These are phyloP conservation scores for Trametes meyenii DNA, from an alignment of 768 basidiomycete species.

Conservation along the genomic window DNA sequence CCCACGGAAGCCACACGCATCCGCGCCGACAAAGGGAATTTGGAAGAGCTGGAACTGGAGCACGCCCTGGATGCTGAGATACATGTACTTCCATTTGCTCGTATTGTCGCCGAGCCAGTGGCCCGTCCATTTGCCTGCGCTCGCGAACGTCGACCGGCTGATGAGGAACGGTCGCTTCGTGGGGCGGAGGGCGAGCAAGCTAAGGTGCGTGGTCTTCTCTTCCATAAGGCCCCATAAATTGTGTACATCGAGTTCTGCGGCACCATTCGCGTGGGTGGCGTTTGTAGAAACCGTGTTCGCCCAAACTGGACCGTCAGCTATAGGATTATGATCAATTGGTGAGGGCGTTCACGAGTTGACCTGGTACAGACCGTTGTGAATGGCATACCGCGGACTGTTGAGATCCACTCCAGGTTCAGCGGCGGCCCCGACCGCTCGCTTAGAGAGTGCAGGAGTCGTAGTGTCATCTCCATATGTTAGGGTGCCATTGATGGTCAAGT, in stretches of 20 bases:
- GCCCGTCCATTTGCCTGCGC: constrained; percentile 69
- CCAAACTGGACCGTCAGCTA: too few relatives aligned
- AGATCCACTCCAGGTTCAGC: constrained; percentile 50
- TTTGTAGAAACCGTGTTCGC: constrained; percentile 66
- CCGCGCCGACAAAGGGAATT: constrained; percentile 83
- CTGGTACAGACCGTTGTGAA: constrained; percentile 83
- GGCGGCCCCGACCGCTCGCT: constrained; percentile 55
- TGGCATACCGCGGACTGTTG: constrained; percentile 64
- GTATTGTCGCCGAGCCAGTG: constrained; percentile 84
- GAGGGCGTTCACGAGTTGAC: too few relatives aligned
- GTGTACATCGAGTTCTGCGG: constrained; percentile 66
- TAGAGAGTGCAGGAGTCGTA: constrained; percentile 29
- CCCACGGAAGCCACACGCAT: constrained; percentile 69
- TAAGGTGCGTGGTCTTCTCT: constrained; percentile 64
- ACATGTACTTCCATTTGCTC: constrained; percentile 75
- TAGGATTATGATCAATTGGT: too few relatives aligned
- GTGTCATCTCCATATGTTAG: constrained; percentile 48
- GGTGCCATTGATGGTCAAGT: constrained; percentile 70
- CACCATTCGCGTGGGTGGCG: constrained; percentile 66
- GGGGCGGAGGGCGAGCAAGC: constrained; percentile 53
- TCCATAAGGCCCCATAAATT: constrained; percentile 77
- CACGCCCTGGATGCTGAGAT: constrained; percentile 70
- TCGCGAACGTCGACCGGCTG: constrained; percentile 68
- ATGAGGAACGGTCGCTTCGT: constrained; percentile 73
- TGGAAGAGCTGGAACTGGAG: constrained; percentile 86